Evolutionary conservation across 2,329 filamentous ascomycete species (phyloP).

Genomic region (Calonectria pteridis): DNA sequence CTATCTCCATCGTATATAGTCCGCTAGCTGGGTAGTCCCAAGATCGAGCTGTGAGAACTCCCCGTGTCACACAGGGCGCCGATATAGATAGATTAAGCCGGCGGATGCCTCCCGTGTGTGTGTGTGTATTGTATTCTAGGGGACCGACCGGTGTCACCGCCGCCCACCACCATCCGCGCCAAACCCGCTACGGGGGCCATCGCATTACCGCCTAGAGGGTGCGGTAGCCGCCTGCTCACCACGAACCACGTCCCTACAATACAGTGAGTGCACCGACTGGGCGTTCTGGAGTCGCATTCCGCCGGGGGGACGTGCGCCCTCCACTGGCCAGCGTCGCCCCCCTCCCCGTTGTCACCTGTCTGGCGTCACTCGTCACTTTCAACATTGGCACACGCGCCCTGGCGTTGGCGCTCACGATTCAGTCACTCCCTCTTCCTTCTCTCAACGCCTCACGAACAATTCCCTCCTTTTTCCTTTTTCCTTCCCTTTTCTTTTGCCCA

Average conservation of each 20-base stretch:
- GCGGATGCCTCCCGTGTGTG: neutral
- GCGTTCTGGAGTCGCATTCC: neutral
- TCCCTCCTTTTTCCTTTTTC: conserved; percentile 14
- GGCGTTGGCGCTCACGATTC: conserved; percentile 8
- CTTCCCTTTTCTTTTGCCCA: conserved; percentile 11
- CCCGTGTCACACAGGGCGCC: neutral
- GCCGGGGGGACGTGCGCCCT: neutral
- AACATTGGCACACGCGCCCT: conserved; percentile 9
- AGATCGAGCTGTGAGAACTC: neutral
- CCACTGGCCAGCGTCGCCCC: neutral
- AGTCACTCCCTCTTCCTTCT: conserved; percentile 7
- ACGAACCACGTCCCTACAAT: neutral
- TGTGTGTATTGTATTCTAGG: neutral
- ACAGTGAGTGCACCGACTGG: neutral
- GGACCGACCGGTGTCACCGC: neutral
- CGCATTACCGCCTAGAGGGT: neutral
- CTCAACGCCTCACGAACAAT: conserved; percentile 13
- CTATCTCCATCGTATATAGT: neutral
- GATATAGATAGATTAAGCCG: neutral
- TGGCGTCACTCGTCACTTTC: conserved; percentile 13
- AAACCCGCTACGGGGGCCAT: neutral
- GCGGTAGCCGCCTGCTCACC: neutral
- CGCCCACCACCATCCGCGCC: neutral
- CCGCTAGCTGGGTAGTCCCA: neutral
- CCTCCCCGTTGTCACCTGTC: neutral